Evolutionary conservation across 352 stramenopile species (phyloP), one percentile per base, ranked within the genome.

Genomic region (Phytophthora chlamydospora): DNA sequence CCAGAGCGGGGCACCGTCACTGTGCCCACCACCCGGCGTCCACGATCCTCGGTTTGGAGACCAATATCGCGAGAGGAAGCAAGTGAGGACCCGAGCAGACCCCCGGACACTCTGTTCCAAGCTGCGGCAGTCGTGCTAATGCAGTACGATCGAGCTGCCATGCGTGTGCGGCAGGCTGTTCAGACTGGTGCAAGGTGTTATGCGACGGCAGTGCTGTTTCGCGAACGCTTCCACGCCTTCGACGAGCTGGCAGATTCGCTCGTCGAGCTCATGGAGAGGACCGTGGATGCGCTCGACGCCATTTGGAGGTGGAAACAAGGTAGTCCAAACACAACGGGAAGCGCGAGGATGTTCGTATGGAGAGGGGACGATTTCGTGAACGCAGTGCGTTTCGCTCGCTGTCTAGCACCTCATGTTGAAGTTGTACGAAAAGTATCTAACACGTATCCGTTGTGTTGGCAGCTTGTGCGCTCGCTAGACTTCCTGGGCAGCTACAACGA

Each of bases 211-310:
- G 51, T 79, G 11, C 53, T 90, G 27, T 91, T 83, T 54, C 62
- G 61, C 13, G 76, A 91, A 3, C 74, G 80, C 1, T 89, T 91
- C 38, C 74, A 85, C 46, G 83, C 83, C 1, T 89, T 91, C 16
- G 76, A 89, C 39, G 68, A 62, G 16, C 80, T 91, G 24, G 48
- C 58, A 0, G 48, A 62, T 6, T 41, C 54, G 2, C 56, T 85
- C 12, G 58, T 76, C n/a, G 19, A 11, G 21, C 68, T 90, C 0
- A 57, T 77, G 14, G 54, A 59, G 33, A 24, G 32, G 2, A 75
- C 76, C 2, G 68, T 80, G 1, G 51, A 70, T 3, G 73, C 66
- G 1, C 58, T 90, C 0, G 66, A 87, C 4, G 41, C 51, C 10
- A 75, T 91, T 52, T 49, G 57, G 35, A 34, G 34, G 16, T 91